These are phyloP conservation scores for Hyphodiscus sp. DNA, from an alignment of 2,329 filamentous ascomycete species.

Conservation along the genomic window DNA sequence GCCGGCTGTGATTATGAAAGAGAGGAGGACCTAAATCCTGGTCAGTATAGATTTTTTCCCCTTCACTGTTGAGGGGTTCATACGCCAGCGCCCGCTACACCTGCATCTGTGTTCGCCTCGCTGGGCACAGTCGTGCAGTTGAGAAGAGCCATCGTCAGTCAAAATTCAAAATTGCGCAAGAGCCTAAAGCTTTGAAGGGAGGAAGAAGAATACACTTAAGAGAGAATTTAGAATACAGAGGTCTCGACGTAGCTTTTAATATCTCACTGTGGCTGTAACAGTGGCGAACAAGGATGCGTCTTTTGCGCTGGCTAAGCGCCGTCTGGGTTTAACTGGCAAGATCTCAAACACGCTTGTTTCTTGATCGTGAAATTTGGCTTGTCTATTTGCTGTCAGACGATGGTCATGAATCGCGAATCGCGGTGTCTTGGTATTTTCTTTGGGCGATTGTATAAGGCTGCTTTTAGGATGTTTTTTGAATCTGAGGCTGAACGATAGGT, in stretches of 20 bases:
- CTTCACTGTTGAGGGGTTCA: conserved; percentile 21
- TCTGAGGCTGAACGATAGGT: neutral
- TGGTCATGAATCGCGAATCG: neutral
- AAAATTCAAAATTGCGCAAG: neutral
- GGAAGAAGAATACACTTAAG: neutral
- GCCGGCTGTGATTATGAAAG: conserved; percentile 58
- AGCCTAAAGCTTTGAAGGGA: neutral
- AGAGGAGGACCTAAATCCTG: conserved; percentile 48
- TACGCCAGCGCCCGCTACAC: conserved; percentile 52
- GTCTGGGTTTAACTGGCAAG: neutral
- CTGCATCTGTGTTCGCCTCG: conserved; percentile 43
- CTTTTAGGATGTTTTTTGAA: neutral
- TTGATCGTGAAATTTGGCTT: neutral
- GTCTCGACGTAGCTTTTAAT: neutral
- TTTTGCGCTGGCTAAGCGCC: neutral
- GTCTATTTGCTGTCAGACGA: neutral
- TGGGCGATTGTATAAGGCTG: neutral
- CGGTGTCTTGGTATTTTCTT: neutral
- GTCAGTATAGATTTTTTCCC: neutral
- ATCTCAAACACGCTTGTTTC: neutral
- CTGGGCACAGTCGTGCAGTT: conserved; percentile 41
- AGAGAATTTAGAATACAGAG: neutral
- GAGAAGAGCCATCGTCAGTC: neutral
- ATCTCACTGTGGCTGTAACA: neutral
- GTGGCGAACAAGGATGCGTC: neutral